Evolutionary conservation across 129 eudicot genomes (phyloP).

Genomic region (Apium graveolens): DNA sequence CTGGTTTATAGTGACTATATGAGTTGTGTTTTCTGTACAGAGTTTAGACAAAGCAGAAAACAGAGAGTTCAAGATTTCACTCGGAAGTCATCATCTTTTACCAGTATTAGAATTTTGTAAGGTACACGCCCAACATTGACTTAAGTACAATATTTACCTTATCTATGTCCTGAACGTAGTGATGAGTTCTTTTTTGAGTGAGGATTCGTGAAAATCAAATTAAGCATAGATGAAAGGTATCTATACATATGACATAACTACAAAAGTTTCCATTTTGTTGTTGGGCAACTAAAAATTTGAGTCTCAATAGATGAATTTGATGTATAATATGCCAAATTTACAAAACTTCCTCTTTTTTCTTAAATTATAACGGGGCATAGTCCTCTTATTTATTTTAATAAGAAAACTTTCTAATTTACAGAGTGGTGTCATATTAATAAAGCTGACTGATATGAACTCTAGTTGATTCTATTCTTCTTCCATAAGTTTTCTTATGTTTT

Average conservation of each 20-base stretch:
- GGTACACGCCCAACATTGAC: slow-evolving; percentile 23
- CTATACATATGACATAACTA: neutral
- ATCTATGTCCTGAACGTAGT: neutral
- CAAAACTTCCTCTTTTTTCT: neutral
- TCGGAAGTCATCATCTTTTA: slow-evolving; percentile 76
- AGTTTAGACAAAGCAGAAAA: slow-evolving; percentile 55
- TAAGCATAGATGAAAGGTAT: neutral
- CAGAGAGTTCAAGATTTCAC: slow-evolving; percentile 49
- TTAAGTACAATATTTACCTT: neutral
- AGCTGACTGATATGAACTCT: neutral
- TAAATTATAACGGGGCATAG: neutral
- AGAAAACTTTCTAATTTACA: too few species aligned
- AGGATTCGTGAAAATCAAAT: neutral
- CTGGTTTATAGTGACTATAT: neutral
- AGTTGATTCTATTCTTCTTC: neutral
- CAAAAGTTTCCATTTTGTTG: neutral
- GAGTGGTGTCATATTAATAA: neutral
- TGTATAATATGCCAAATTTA: neutral
- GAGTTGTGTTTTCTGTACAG: slow-evolving; percentile 33
- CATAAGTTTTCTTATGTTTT: neutral
- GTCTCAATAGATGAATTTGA: neutral
- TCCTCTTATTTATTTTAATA: neutral
- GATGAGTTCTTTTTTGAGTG: neutral
- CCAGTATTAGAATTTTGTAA: slow-evolving; percentile 78
- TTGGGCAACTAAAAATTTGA: neutral